Evolutionary conservation across 2,329 filamentous ascomycete species (phyloP), one percentile per base, ranked within the genome.

Genomic region (Penicillium sp.): DNA sequence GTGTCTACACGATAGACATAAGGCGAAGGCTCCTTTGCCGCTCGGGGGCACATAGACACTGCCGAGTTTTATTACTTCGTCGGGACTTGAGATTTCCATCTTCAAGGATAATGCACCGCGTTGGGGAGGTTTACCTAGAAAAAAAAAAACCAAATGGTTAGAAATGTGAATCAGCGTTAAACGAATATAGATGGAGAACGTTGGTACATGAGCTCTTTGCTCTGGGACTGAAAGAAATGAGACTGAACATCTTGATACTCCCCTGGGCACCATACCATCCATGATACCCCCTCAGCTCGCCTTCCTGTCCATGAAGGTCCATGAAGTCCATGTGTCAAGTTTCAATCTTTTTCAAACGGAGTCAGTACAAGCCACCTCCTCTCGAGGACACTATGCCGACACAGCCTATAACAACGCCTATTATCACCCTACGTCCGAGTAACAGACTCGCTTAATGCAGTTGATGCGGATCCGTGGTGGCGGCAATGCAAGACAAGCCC

Each of bases 401-500:
- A 9, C 16, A 21, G 18, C 1, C 36, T 39, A 39, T 21, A 13
- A 39, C 36, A 39, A 6, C 9, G 21, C 18, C 9, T 13, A 39
- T 4, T 21, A 39, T 12, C 2, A 10, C 18, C 12, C 16, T 21
- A 39, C 10, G 12, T 2, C 12, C 16, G 18, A 21, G 18, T 39
- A 39, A 21, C 36, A 39, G 18, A 21, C n/a, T 36, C 33, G 33
- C 33, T 36, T 16, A n/a, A 16, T 23, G 36, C 34, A 23, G n/a
- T 39, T 51, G 34, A 38, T 33, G 47, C 34, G 41, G 42, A 58
- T 57, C 54, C 42, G 55, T 54, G 53, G 58, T 58, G 59, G 58
- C 56, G 54, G 55, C 47, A 51, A 58, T 60, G 58, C 58, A 60
- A 55, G 48, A 58, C 58, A 58, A 53, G 56, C 42, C 54, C 58